phyloP scores from a whole-genome alignment of 164 flowering plant species.

The Vitis labrusca region DNA sequence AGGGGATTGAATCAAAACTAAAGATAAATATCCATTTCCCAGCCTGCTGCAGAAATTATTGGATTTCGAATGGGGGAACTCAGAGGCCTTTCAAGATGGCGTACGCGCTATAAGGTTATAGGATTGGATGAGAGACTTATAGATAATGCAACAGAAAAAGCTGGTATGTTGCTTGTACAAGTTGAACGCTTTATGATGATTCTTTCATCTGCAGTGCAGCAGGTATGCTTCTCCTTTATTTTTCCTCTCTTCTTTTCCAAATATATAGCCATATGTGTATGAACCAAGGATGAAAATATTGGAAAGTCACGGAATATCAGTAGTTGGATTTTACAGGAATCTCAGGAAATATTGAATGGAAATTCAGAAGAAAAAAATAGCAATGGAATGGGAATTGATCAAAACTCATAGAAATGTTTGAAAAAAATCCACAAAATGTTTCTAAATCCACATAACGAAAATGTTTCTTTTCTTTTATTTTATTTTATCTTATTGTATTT shows the following conservation, averaged over 20 bases:
- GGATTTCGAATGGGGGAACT: slow-evolving; percentile 94
- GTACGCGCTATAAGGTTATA: slow-evolving; percentile 70
- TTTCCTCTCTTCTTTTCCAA: not conserved
- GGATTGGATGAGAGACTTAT: slow-evolving; percentile 86
- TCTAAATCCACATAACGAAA: too few relatives aligned
- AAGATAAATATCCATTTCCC: slow-evolving; percentile 20
- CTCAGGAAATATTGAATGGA: too few relatives aligned
- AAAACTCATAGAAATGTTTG: too few relatives aligned
- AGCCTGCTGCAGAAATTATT: slow-evolving; percentile 96
- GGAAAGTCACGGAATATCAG: too few relatives aligned
- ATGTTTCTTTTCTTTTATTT: too few relatives aligned
- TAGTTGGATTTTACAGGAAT: too few relatives aligned
- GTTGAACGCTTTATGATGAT: slow-evolving; percentile 74
- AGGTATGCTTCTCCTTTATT: slow-evolving; percentile 42
- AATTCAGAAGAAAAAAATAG: too few relatives aligned
- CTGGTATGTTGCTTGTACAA: slow-evolving; percentile 88
- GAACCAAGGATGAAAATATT: too few relatives aligned
- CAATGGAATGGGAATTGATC: too few relatives aligned
- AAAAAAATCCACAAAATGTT: too few relatives aligned
- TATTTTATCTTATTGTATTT: too few relatives aligned
- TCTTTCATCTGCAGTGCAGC: slow-evolving; percentile 73
- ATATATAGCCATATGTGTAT: too few relatives aligned
- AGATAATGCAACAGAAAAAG: slow-evolving; percentile 67
- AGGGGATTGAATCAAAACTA: slow-evolving; percentile 10
- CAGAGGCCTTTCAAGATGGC: slow-evolving; percentile 94